Evolutionary conservation across 805 yeast genomes (phyloP), one percentile per base, ranked within the genome.

Genomic region (Cyberlindnera euphorbiiphila): DNA sequence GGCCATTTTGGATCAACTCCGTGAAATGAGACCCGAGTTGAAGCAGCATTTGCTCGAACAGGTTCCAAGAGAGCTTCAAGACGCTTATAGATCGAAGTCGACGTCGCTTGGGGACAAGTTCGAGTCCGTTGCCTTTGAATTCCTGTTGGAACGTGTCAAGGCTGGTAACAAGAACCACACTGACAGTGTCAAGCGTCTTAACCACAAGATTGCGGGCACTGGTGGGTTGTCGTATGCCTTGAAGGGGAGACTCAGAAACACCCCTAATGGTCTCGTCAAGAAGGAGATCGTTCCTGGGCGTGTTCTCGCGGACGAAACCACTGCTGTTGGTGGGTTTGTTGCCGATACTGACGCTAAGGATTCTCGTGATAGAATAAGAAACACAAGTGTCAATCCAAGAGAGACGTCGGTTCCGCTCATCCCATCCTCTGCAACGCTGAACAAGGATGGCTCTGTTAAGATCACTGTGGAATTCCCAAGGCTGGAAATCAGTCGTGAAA

Each of bases 181-280:
- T 4, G 31, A 34, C 30, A 39, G 43, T 16, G 24, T 41, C 15
- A 41, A 26, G 27, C 29, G 29, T 12, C 27, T 23, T 4, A 38
- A 26, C 4, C 34, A 33, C 28, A 57, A 59, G 19, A 57, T 76
- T 31, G 71, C 80, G 37, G 94, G 88, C 22, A 74, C 84, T 7
- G 95, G 83, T 20, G 95, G 95, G 6, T 68, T 85, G 42, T 72
- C 85, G 2, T 86, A 85, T 51, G 68, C 66, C 26, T 71, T 82
- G 43, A 72, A 69, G 41, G 95, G 95, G 6, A 72, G 86, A 56
- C 62, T 86, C 25, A 56, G 65, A 41, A 82, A 77, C 56, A 68
- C 83, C 4, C 93, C 94, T 16, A 76, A 80, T 51, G 95, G 95
- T 34, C 61, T 77, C 17, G 64, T 71, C 32, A 59, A 62, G 10